phyloP scores from a whole-genome alignment of 2,329 filamentous ascomycete species.

The Ceratocystis huliohia region DNA sequence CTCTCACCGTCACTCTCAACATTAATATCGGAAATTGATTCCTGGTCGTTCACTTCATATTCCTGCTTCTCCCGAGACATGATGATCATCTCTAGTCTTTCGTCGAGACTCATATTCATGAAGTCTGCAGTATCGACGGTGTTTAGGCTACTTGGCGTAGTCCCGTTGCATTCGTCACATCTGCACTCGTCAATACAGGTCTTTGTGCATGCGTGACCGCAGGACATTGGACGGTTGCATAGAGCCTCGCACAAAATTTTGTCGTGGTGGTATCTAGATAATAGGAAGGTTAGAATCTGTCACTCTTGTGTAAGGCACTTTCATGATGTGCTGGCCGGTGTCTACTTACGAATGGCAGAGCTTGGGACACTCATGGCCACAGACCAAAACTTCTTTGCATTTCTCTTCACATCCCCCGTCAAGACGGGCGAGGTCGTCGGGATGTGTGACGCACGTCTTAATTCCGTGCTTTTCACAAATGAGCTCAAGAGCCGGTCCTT shows the following conservation, averaged over 20 bases:
- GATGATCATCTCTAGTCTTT: slow-evolving; percentile 2
- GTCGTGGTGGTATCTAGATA: slow-evolving; percentile 1
- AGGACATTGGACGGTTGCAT: not conserved
- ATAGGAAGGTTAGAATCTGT: not conserved
- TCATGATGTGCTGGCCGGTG: not conserved
- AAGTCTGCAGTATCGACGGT: not conserved
- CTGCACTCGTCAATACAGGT: not conserved
- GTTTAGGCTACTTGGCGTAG: not conserved
- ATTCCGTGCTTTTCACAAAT: not conserved
- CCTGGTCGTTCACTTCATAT: not conserved
- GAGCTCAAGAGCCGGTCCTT: slow-evolving; percentile 32
- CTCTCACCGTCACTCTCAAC: not conserved
- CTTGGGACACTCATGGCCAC: slow-evolving; percentile 18
- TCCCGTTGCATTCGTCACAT: not conserved
- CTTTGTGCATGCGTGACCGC: not conserved
- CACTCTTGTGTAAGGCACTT: not conserved
- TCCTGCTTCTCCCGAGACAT: not conserved
- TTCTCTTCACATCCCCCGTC: slow-evolving; percentile 18
- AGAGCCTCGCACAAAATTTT: not conserved
- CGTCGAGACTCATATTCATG: not conserved
- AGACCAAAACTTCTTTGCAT: slow-evolving; percentile 10
- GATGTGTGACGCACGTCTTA: slow-evolving; percentile 26
- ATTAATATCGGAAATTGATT: not conserved
- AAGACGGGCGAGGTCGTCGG: slow-evolving; percentile 38
- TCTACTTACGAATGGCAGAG: not conserved